Evolutionary conservation across 257 asterid species (phyloP), one percentile per base, ranked within the genome.

Genomic region (Nicotiana attenuata): DNA sequence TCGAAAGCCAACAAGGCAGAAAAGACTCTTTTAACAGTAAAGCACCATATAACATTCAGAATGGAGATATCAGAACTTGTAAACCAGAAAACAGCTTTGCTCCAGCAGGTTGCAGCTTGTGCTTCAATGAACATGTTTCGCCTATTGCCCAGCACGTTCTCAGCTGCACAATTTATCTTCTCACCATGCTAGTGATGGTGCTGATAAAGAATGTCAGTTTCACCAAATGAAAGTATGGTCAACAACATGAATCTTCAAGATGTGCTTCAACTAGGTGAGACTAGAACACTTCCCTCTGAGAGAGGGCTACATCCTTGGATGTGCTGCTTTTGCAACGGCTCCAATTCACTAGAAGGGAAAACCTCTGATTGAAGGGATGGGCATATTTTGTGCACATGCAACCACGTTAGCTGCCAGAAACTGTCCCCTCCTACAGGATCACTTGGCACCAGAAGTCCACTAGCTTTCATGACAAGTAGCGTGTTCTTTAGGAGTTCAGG

Each of bases 401-500:
- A 76, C 99, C 99, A 96, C 17, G 98, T 96, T 47, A 89, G 88
- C 66, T 92, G 88, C 98, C 99, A 96, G 77, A 96, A 85, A 87
- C 91, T 91, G 85, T 91, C 95, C 64, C 90, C 93, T 13, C 87
- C 97, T 5, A 82, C 85, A 5, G 92, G 88, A 85, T 90, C 91
- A 20, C 85, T 82, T 1, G 94, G 98, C 22, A 89, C 89, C 24
- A 95, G 97, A 59, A 93, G 84, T 66, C 96, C 91, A 41, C 85
- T 89, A 0, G 90, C 76, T 86, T 95, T 95, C 98, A 95, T 91
- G 82, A 93, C 89, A 26, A 92, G 89, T 66, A 95, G 84, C 4
- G 93, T 91, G 90, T 92, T 95, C 88, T 93, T 95, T 80, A 95
- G 89, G 85, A 95, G 94, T 90, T 95, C 99, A 0, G 98, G 99